Evolutionary conservation across 2,329 filamentous ascomycete genomes (phyloP), one percentile per base, ranked within the genome.

Genomic region (Scolecobasidium constrictum): DNA sequence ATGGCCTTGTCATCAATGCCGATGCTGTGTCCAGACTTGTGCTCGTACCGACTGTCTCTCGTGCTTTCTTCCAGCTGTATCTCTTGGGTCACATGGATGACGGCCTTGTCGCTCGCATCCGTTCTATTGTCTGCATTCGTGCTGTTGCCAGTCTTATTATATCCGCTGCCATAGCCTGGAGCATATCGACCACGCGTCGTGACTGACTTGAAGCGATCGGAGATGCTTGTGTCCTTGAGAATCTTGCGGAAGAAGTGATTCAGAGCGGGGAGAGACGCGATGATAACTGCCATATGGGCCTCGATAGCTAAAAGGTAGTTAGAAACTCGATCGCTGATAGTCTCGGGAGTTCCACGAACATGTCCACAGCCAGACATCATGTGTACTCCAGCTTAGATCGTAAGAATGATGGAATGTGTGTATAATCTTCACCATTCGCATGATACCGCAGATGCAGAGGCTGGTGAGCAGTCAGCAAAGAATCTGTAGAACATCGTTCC

Each of bases 401-500:
- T 43, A 45, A 17, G 43, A 33, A 4, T 7, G 6, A n/a, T 44
- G 43, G 40, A 33, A 45, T 12, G 33, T 35, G 28, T 53, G 51
- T 2, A 52, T 47, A 11, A 64, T 56, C 40, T 60, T 63, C 42
- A 62, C 62, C 1, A 61, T 57, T n/a, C 64, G 57, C 44, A 65
- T 47, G 12, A 59, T 50, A 35, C 61, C 57, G 21, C 55, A 58
- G 4, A 59, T 48, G 35, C 57, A 61, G 1, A 56, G 55, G n/a
- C 57, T 60, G 38, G 23, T 12, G 15, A 26, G 23, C 28, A 40
- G 42, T 20, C n/a, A n/a, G n/a, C n/a, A n/a, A n/a, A n/a, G n/a
- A n/a, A n/a, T n/a, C n/a, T n/a, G n/a, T n/a, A n/a, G n/a, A n/a
- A n/a, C n/a, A n/a, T n/a, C n/a, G n/a, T n/a, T n/a, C n/a, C n/a